phyloP scores from a whole-genome alignment of 2,329 filamentous ascomycete genomes.

The Ilyonectria mors-panacis region DNA sequence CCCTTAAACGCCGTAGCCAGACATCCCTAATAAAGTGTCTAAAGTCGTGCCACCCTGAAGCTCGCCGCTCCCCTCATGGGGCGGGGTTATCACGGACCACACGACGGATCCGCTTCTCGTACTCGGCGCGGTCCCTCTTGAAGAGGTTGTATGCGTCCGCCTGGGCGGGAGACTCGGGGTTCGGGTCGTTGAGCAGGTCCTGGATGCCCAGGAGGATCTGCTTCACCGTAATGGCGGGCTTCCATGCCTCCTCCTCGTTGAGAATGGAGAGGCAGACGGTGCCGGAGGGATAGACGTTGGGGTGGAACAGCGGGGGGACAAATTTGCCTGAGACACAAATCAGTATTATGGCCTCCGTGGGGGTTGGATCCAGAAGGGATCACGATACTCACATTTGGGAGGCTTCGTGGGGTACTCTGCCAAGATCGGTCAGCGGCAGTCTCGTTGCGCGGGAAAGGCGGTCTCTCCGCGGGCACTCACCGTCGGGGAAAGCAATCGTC shows the following conservation, averaged over 20 bases:
- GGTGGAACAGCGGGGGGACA: conserved; percentile 94
- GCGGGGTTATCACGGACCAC: conserved; percentile 93
- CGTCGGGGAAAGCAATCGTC: conserved; percentile 92
- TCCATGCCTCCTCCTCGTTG: conserved; percentile 99
- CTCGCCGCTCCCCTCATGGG: conserved; percentile 61
- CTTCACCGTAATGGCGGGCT: conserved; percentile 98
- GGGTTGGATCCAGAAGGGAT: neutral
- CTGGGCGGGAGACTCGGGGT: conserved; percentile 96
- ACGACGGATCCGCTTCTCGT: conserved; percentile 88
- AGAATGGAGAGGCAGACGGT: conserved; percentile 97
- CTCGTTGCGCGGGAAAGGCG: conserved; percentile 15
- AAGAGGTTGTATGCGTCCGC: conserved; percentile 98
- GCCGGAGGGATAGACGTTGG: conserved; percentile 98
- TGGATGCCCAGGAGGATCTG: conserved; percentile 97
- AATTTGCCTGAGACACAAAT: conserved; percentile 82
- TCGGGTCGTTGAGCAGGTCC: conserved; percentile 94
- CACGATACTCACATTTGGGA: conserved; percentile 85
- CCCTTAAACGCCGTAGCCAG: conserved; percentile 50
- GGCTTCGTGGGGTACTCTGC: conserved; percentile 98
- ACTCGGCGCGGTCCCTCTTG: conserved; percentile 89
- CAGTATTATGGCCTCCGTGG: conserved; percentile 24
- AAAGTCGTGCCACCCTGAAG: conserved; percentile 30
- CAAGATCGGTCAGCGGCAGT: conserved; percentile 33
- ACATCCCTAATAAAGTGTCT: conserved; percentile 40
- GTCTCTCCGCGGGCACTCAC: conserved; percentile 64